phyloP scores from a whole-genome alignment of 2,329 filamentous ascomycete genomes.

The Pseudogymnoascus sp. region DNA sequence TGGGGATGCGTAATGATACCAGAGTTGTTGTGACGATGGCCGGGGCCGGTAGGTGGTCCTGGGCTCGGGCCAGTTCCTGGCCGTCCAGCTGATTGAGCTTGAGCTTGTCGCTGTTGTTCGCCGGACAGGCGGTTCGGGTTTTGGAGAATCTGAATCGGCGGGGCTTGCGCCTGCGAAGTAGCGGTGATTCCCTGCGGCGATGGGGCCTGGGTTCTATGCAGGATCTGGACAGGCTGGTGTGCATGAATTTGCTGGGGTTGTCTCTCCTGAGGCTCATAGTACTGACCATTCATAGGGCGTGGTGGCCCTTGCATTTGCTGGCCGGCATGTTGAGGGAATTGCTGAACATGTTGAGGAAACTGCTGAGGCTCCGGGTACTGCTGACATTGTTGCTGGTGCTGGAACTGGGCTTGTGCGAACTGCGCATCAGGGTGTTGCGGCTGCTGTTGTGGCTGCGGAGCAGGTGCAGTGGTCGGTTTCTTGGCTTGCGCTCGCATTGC shows the following conservation, averaged over 20 bases:
- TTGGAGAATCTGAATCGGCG: conserved; percentile 69
- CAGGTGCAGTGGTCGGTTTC: conserved; percentile 33
- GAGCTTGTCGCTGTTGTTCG: conserved; percentile 34
- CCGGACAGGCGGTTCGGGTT: conserved; percentile 60
- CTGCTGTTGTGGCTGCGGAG: conserved; percentile 21
- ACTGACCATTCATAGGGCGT: conserved; percentile 16
- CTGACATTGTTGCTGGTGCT: conserved; percentile 19
- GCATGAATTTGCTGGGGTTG: conserved; percentile 7
- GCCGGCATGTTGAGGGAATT: conserved; percentile 22
- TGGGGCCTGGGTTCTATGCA: conserved; percentile 18
- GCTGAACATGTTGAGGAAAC: conserved; percentile 23
- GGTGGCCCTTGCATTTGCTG: conserved; percentile 20
- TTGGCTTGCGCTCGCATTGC: conserved; percentile 69
- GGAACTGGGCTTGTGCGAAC: conserved; percentile 25
- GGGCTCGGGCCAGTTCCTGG: conserved; percentile 7
- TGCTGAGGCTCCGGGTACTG: conserved; percentile 21
- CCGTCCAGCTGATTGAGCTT: conserved; percentile 29
- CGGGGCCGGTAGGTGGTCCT: conserved; percentile 18
- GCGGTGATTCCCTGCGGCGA: conserved; percentile 24
- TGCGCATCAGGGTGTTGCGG: conserved; percentile 15
- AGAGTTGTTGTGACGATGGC: conserved; percentile 30
- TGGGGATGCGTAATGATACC: conserved; percentile 58
- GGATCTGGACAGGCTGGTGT: conserved; percentile 19
- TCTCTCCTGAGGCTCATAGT: conserved; percentile 1
- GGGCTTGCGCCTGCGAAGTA: conserved; percentile 38